Evolutionary conservation across 257 asterid species (phyloP), one percentile per base, ranked within the genome.

Genomic region (Asclepias syriaca): DNA sequence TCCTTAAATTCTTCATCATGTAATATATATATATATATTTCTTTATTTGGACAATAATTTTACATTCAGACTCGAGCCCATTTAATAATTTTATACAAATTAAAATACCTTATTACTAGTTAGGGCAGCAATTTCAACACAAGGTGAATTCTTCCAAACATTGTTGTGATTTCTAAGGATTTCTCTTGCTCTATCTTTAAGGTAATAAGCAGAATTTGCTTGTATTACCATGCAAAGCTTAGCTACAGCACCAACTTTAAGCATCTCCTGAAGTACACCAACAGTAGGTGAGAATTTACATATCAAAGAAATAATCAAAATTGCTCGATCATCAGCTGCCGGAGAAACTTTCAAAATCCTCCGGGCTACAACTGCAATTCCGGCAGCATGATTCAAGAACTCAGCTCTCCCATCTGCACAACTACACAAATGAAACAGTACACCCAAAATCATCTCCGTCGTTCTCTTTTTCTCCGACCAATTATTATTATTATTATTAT

Each of bases 351-450:
- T 82, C 57, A 87, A 34, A 2, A 89, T 83, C 85, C 85, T 69
- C 85, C 77, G 46, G 8, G 86, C 73, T 37, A 89, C 82, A 68
- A 81, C 70, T 9, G 88, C 88, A 0, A 87, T 46, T 6, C 93
- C 96, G 0, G 79, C 85, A 0, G 90, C 87, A 72, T 89, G 96
- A 19, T 69, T 64, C 45, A 89, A 69, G 21, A 89, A 76, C 81
- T 85, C 81, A 13, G 90, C 91, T 76, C 96, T 75, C n/a, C 96
- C 93, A 1, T 84, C 90, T 14, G 93, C 91, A 32, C 88, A 72
- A 21, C 79, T 73, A 32, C 88, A 87, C 1, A 89, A 32, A 7
- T 84, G 83, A 69, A 67, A 83, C 48, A 89, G 6, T 15, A 81
- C 60, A 32, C 78, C 93, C 11, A 89, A 45, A 4, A 80, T 80